Base-by-base conservation (phyloP, 805 yeast species). In the Metschnikowia vanudenii region DNA sequence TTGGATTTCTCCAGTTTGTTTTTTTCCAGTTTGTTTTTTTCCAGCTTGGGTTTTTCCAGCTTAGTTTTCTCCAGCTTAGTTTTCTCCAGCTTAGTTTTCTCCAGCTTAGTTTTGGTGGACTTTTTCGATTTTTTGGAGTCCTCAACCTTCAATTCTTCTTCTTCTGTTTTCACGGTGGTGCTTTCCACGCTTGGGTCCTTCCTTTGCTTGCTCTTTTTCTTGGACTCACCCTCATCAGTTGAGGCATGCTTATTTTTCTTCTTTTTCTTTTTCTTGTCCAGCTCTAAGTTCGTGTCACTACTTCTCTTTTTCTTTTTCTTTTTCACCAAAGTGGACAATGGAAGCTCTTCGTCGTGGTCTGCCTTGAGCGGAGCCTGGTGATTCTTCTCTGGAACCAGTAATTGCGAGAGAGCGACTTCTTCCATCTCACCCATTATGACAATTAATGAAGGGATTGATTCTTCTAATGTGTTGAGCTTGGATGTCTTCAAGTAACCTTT, bases 361-460 rank as follows among this genome's bases (percentile, higher is more conserved):
- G 20, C 39, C 6, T 31, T 37, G 32, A 17, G 32, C 33, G 34
- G 18, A 17, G 39, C 24, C 12, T 37, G 16, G 33, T 26, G 14
- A 14, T 37, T 8, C 14, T 37, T 22, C 33, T 34, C 34, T 16
- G 44, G 39, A 10, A 26, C 36, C 32, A 42, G 43, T 22, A 47
- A 36, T 16, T 45, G 33, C 26, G 53, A 37, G 35, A 52, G 51
- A 30, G 49, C 63, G 14, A 64, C 46, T 36, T 63, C 69, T 37
- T 67, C 72, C 4, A 61, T 62, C 6, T 63, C 61, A 33, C 56
- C 53, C 57, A 52, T 52, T 75, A 55, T 37, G 18, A 14, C n/a
- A 14, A 20, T 6, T 2, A 31, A 30, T 22, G 12, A 31, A 30
- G n/a, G 4, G 13, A 13, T 14, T 22, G 4, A 14, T 14, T 37